These are phyloP conservation scores for Lenwebbia sp. DNA, from an alignment of 345 rosid species.

Conservation along the genomic window DNA sequence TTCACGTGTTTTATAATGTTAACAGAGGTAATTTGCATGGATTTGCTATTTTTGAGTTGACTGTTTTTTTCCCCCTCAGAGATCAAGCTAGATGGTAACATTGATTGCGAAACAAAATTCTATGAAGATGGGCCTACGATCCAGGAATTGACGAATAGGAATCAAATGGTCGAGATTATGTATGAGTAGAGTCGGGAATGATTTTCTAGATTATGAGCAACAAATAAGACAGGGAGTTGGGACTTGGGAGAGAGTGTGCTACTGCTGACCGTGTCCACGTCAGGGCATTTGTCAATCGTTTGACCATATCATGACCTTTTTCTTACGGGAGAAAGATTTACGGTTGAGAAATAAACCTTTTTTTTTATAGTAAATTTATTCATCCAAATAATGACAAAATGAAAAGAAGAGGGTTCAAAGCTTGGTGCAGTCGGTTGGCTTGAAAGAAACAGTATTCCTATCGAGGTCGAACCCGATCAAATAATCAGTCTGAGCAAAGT, in stretches of 20 bases:
- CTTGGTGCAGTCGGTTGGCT: slow-evolving; percentile 30
- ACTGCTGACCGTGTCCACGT: not conserved
- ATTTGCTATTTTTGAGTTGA: not conserved
- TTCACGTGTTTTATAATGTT: not conserved
- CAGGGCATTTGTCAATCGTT: not conserved
- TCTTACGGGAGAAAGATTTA: not conserved
- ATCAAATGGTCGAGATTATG: not conserved
- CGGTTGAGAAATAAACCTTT: not conserved
- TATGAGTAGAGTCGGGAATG: not conserved
- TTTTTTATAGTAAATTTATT: not conserved
- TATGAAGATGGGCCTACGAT: not conserved
- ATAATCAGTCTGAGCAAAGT: slow-evolving; percentile 37
- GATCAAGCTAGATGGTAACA: not conserved
- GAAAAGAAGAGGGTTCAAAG: not conserved
- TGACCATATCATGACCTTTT: not conserved
- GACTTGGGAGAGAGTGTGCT: not conserved
- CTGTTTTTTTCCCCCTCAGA: not conserved
- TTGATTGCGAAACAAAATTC: not conserved
- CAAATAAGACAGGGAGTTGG: not conserved
- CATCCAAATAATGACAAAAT: not conserved
- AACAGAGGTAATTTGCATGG: not conserved
- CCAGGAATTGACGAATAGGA: not conserved
- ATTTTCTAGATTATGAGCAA: not conserved
- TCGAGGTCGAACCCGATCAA: slow-evolving; percentile 40
- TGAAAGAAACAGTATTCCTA: slow-evolving; percentile 24